Conservation (phyloP, 495 filamentous ascomycete species). For the Penicillium roqueforti region DNA sequence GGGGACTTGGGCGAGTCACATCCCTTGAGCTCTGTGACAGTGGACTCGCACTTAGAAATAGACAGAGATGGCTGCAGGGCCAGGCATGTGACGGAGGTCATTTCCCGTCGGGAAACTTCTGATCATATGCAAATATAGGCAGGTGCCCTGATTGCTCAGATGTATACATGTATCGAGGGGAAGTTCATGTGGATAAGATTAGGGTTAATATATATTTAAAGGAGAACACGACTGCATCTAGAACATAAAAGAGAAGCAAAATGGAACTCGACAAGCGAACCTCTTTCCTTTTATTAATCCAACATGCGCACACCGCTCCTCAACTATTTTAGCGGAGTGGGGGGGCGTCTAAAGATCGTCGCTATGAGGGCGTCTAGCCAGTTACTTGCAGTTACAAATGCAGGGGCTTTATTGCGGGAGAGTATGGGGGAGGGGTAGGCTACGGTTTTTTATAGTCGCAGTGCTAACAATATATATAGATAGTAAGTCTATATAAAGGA, state of each 20-base stretch:
- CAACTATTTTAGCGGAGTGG: slow-evolving; percentile 10
- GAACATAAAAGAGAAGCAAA: neutral
- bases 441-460: neutral
- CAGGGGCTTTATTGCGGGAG: slow-evolving; percentile 7
- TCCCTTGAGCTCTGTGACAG: slow-evolving; percentile 15
- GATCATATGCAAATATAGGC: neutral
- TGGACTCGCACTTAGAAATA: slow-evolving; percentile 9
- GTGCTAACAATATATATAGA: neutral
- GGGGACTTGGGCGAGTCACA: slow-evolving; percentile 5
- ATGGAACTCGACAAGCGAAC: neutral
- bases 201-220: slow-evolving; percentile 13
- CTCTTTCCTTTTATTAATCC: slow-evolving; percentile 5
- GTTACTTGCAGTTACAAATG: slow-evolving; percentile 10
- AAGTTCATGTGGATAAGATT: slow-evolving; percentile 14
- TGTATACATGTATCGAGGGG: neutral
- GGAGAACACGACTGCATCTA: slow-evolving; percentile 6
- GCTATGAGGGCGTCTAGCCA: neutral
- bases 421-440: neutral
- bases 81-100: slow-evolving; percentile 33
- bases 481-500: neutral
- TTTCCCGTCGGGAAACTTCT: slow-evolving; percentile 7
- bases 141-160: slow-evolving; percentile 1
- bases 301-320: slow-evolving; percentile 13
- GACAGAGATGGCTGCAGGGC: slow-evolving; percentile 14
- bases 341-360: slow-evolving; percentile 12